Conservation (phyloP, 129 eudicot genomes). For the Tagetes erecta region DNA sequence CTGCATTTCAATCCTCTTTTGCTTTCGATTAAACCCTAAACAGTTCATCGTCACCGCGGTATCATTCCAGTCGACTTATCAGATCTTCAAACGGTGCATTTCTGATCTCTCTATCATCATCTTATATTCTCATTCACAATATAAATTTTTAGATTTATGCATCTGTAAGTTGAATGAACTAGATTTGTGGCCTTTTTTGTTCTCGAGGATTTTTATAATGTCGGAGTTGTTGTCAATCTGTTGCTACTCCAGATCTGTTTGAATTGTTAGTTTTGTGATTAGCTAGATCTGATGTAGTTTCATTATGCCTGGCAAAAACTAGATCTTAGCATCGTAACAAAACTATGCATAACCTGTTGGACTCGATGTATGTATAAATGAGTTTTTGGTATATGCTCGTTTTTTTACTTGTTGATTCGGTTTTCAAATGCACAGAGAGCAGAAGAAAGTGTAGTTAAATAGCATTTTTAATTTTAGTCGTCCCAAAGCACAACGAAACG, state of each 20-base stretch:
- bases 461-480: neutral
- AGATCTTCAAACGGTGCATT: slow-evolving; percentile 25
- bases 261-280: neutral
- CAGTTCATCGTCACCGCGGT: slow-evolving; percentile 14
- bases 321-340: no score
- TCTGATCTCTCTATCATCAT: slow-evolving; percentile 14
- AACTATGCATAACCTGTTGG: no score
- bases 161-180: slow-evolving; percentile 17
- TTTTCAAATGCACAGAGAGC: slow-evolving; percentile 3
- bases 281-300: slow-evolving; percentile 7
- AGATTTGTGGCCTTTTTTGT: neutral
- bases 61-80: slow-evolving; percentile 6
- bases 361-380: slow-evolving; percentile 1
- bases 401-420: slow-evolving; percentile 5
- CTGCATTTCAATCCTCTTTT: neutral
- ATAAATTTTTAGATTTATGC: neutral
- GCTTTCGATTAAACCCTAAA: slow-evolving; percentile 19
- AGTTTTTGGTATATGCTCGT: neutral
- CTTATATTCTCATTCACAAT: neutral
- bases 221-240: neutral
- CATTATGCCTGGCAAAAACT: no score
- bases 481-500: neutral
- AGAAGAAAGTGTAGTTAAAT: slow-evolving; percentile 7
- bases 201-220: neutral
- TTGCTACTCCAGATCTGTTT: slow-evolving; percentile 27